phyloP scores from a whole-genome alignment of 805 yeast genomes.

The Zygoascus bituminiphila region DNA sequence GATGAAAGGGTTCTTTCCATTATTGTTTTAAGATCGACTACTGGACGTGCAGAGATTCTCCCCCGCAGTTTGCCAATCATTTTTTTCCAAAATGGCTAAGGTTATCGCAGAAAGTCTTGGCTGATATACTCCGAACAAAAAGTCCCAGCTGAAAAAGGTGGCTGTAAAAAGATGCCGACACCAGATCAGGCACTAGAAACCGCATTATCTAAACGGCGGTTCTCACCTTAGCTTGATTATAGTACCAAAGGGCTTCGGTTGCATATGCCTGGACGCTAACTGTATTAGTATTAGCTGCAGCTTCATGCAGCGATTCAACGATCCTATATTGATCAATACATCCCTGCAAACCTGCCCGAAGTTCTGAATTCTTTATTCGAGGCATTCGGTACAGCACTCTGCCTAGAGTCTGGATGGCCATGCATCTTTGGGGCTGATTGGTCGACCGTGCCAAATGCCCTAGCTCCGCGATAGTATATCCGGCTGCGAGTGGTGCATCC shows the following conservation, averaged over 20 bases:
- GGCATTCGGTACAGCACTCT: constrained; percentile 49
- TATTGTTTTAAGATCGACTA: too few species aligned
- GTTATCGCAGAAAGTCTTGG: too few species aligned
- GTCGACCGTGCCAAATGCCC: constrained; percentile 72
- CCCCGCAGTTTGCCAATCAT: too few species aligned
- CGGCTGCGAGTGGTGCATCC: constrained; percentile 80
- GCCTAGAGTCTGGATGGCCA: constrained; percentile 82
- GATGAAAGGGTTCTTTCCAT: too few species aligned
- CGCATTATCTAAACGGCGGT: background rate
- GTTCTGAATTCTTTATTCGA: constrained; percentile 22
- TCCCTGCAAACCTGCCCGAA: constrained; percentile 61
- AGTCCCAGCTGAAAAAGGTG: too few species aligned
- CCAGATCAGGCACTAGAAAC: too few species aligned
- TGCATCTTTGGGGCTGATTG: constrained; percentile 74
- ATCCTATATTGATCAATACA: constrained; percentile 54
- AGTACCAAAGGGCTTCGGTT: constrained; percentile 83
- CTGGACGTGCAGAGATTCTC: too few species aligned
- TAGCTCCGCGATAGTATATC: constrained; percentile 80
- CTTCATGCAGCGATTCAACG: constrained; percentile 53
- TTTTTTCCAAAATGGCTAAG: too few species aligned
- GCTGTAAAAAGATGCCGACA: too few species aligned
- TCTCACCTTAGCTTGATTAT: constrained; percentile 37
- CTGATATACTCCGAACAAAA: too few species aligned
- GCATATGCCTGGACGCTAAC: constrained; percentile 76
- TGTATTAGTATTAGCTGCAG: constrained; percentile 55